Conservation (phyloP, 306 rosid genomes). For the Abrus precatorius region DNA sequence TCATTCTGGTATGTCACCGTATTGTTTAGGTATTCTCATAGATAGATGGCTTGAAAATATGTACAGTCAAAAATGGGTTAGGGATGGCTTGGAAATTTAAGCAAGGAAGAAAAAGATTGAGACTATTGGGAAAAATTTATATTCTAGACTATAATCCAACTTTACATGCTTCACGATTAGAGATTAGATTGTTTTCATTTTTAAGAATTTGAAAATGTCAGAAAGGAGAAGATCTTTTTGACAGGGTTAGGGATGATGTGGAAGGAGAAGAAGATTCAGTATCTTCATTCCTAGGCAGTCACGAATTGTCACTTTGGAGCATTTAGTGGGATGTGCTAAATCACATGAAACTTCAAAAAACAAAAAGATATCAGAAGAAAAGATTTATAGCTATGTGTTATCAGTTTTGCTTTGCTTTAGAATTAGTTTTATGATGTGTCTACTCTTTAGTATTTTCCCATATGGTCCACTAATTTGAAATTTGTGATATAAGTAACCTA, state of each 20-base stretch:
- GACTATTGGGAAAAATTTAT: no score
- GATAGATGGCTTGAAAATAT: no score
- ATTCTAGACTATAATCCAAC: background rate
- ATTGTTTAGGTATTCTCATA: background rate
- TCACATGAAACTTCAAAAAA: background rate
- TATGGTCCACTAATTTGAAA: background rate
- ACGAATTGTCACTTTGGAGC: background rate
- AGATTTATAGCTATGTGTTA: background rate
- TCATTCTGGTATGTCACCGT: slow-evolving; percentile 72
- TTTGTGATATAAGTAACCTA: background rate
- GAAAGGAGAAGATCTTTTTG: background rate
- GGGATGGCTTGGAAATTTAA: no score
- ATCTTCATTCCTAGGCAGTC: background rate
- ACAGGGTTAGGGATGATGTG: background rate
- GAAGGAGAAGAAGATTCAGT: background rate
- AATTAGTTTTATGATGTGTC: background rate
- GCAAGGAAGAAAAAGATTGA: no score
- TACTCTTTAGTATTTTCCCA: background rate
- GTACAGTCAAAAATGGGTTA: no score
- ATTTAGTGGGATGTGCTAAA: background rate
- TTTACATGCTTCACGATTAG: background rate
- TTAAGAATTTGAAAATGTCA: background rate
- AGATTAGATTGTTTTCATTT: background rate
- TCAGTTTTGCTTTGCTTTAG: background rate
- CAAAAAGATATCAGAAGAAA: background rate